Base-by-base conservation (phyloP, 1,284 basidiomycete species). In the Cryptococcus sp. region DNA sequence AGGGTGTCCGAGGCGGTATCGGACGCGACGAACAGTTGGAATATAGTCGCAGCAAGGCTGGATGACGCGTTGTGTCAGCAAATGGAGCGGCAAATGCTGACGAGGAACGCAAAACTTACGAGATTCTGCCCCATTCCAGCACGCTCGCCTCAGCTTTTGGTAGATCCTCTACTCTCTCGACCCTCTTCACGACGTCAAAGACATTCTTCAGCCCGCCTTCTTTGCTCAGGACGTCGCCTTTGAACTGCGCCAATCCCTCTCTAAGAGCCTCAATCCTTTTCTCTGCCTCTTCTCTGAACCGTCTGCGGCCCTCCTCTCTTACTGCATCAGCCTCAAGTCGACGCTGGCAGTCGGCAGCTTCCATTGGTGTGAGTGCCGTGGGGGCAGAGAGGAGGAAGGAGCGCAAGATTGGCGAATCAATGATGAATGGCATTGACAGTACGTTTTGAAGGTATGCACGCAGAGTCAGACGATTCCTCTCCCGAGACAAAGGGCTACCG, bases 111-210 rank as follows among this genome's bases (percentile, higher is more conserved):
- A 39, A 27, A 53, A 76, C 80, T 71, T 62, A 94, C 91, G 93
- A 94, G 76, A 98, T 97, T 54, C 93, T 84, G 3, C 90, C 95
- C 95, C 96, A 99, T 77, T 97, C 93, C 15, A 97, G 75, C 39
- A 98, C 89, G 50, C 92, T 90, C 65, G 86, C 83, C 72, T 95
- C 98, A 64, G 93, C 90, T 8, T 82, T 77, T 1, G 96, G 95
- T 30, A 99, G 80, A 67, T 89, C 85, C 59, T 85, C 83, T 6
- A 95, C 86, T 58, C 86, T 82, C 11, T 90, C 85, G 3, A 90
- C 94, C 25, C 85, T 78, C 76, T 93, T 90, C 76, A 99, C 91
- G 3, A 88, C 89, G 13, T 86, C 85, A 74, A 99, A 99, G 41
- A 98, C 84, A 57, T 85, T 85, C 35, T 86, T 89, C 42, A 99